These are phyloP conservation scores for Avena insularis DNA, from an alignment of 176 grass and related monocot species.

Conservation along the genomic window DNA sequence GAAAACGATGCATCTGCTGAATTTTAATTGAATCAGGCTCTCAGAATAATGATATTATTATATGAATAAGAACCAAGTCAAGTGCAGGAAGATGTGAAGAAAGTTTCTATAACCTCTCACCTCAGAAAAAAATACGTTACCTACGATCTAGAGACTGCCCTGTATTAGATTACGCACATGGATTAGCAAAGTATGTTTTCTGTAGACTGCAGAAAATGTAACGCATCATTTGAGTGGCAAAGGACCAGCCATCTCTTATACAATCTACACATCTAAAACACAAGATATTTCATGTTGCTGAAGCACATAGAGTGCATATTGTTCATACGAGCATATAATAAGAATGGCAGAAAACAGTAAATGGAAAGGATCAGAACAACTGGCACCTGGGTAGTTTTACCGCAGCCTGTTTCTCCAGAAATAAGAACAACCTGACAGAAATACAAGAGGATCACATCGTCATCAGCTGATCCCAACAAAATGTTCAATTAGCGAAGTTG, in stretches of 20 bases:
- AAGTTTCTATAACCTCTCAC: neutral
- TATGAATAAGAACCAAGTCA: constrained; percentile 23
- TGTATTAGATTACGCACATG: neutral
- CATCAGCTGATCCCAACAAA: constrained; percentile 22
- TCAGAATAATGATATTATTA: neutral
- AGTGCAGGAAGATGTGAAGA: neutral
- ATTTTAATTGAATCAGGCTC: constrained; percentile 29
- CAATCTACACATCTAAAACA: constrained; percentile 20
- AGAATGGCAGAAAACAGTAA: constrained; percentile 11
- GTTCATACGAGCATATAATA: constrained; percentile 16
- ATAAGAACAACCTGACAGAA: constrained; percentile 90
- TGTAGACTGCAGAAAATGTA: neutral
- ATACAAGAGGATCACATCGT: constrained; percentile 47
- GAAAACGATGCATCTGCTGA: neutral
- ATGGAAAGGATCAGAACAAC: constrained; percentile 33
- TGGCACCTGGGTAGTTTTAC: constrained; percentile 98
- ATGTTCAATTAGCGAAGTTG: neutral
- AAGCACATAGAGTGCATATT: constrained; percentile 15
- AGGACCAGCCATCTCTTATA: neutral
- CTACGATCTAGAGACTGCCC: constrained; percentile 10
- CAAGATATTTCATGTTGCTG: constrained; percentile 2
- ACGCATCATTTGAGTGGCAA: constrained; percentile 23
- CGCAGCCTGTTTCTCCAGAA: constrained; percentile 96
- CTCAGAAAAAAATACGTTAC: constrained; percentile 10
- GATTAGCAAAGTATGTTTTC: neutral